phyloP scores from a whole-genome alignment of 306 rosid species.

The Macrotyloma uniflorum region DNA sequence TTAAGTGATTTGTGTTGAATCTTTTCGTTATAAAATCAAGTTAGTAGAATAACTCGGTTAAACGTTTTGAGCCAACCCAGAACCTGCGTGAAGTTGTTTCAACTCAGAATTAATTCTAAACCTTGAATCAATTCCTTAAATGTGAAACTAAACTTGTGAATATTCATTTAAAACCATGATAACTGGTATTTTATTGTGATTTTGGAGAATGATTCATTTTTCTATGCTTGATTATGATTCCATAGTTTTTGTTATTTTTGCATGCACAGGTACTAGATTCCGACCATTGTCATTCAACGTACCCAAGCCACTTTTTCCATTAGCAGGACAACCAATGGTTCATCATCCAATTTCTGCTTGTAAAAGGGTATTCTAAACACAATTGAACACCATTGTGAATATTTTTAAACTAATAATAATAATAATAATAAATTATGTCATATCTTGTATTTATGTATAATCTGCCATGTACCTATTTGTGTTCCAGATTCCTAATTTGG shows the following conservation, averaged over 20 bases:
- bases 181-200: background rate
- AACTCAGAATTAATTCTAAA: background rate
- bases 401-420: background rate
- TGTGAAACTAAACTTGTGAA: background rate
- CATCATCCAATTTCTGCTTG: constrained; percentile 98
- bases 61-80: background rate
- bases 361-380: constrained; percentile 61
- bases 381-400: background rate
- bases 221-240: background rate
- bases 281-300: constrained; percentile 89
- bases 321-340: constrained; percentile 99
- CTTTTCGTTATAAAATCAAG: background rate
- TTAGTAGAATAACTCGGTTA: background rate
- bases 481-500: constrained; percentile 85
- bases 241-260: constrained; percentile 2
- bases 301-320: constrained; percentile 94
- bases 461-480: constrained; percentile 6
- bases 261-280: constrained; percentile 81
- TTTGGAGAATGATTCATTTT: background rate
- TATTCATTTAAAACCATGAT: background rate
- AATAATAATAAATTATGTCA: background rate
- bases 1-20: background rate
- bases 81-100: background rate
- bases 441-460: background rate
- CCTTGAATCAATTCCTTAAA: background rate